Conservation (phyloP, 2,329 filamentous ascomycete genomes). For the Aspergillus hortae region DNA sequence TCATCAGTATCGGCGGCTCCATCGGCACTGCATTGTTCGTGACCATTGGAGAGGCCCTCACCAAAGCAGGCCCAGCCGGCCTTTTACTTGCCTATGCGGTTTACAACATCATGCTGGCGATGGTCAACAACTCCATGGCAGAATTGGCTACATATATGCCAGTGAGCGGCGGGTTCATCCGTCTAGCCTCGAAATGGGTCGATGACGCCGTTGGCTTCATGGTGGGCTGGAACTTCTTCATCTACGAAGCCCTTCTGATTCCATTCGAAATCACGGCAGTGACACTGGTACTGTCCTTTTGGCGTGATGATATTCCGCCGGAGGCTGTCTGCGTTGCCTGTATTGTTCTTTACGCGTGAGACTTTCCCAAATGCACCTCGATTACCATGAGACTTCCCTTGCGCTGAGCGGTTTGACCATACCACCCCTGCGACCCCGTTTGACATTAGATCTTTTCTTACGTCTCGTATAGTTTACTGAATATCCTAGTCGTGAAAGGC, state of each 20-base stretch:
- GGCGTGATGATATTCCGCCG: conserved; percentile 36
- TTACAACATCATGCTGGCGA: conserved; percentile 29
- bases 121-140: conserved; percentile 40
- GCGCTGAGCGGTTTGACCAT: background rate
- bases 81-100: conserved; percentile 35
- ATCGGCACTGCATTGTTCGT: conserved; percentile 40
- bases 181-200: conserved; percentile 43
- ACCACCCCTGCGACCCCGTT: background rate
- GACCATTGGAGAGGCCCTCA: conserved; percentile 36
- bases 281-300: conserved; percentile 39
- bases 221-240: conserved; percentile 48
- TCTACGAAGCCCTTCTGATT: conserved; percentile 40
- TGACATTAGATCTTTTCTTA: background rate
- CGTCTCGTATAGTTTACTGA: conserved; percentile 48
- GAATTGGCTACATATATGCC: conserved; percentile 46
- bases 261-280: conserved; percentile 43
- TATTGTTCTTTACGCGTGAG: conserved; percentile 26
- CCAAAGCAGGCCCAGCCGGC: conserved; percentile 36
- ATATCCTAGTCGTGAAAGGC: conserved; percentile 65
- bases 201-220: conserved; percentile 45
- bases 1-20: conserved; percentile 40
- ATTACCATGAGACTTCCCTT: background rate
- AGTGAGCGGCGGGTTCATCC: conserved; percentile 40
- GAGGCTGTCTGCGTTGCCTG: conserved; percentile 31
- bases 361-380: conserved; percentile 2